Conservation (phyloP, 495 filamentous ascomycete species). For the Physcia stellaris region DNA sequence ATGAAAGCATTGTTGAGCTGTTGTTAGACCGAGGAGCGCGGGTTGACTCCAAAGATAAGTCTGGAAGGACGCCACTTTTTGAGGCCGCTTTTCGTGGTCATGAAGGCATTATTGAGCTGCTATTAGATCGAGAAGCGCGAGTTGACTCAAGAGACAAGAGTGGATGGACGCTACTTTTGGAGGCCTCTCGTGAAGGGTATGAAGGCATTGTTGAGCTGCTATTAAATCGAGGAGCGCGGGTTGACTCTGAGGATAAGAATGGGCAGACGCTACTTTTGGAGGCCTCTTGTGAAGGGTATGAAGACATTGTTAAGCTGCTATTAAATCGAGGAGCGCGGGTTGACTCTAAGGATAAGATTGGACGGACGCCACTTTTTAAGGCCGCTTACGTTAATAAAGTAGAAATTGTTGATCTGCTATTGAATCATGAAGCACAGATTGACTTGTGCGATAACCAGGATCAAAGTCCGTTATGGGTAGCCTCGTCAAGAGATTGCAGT, state of each 20-base stretch:
- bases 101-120: constrained; percentile 10
- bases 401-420: constrained; percentile 11
- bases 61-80: constrained; percentile 12
- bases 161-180: constrained; percentile 13
- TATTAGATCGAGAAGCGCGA: constrained; percentile 13
- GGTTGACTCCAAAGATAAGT: constrained; percentile 10
- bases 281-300: constrained; percentile 9
- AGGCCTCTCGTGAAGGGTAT: constrained; percentile 10
- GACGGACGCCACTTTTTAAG: constrained; percentile 14
- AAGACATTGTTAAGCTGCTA: constrained; percentile 11
- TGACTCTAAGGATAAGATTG: constrained; percentile 6
- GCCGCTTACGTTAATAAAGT: constrained; percentile 9
- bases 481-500: too few species aligned
- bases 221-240: constrained; percentile 11
- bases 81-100: constrained; percentile 11
- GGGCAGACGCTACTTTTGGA: constrained; percentile 14
- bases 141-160: constrained; percentile 7
- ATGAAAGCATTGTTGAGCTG: constrained; percentile 12
- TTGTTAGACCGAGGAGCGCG: constrained; percentile 18
- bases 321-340: constrained; percentile 13
- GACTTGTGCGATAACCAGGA: too few species aligned
- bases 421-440: constrained; percentile 13
- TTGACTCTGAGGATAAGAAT: constrained; percentile 7
- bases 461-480: too few species aligned
- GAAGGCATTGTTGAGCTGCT: constrained; percentile 12